Base-by-base conservation (phyloP, 805 yeast species). In the Saturnispora kantuleensis region DNA sequence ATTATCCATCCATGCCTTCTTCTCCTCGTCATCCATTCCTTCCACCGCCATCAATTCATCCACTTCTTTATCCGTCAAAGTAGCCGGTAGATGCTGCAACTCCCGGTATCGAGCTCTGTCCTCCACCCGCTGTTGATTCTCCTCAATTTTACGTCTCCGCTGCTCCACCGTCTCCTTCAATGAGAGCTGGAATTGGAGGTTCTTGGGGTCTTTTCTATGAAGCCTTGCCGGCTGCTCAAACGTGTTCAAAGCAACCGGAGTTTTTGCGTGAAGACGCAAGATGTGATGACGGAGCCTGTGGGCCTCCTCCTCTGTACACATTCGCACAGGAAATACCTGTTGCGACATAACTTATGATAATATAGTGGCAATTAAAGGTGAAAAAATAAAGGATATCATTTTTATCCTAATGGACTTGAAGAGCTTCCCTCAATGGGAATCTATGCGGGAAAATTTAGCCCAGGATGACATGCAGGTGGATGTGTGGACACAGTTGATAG, bases 191-290 rank as follows among this genome's bases (percentile, higher is more conserved):
- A 84, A 84, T 60, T 89, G 96, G 58, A 90, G 68, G 59, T 86
- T 85, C 56, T 87, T 77, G 1, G 98, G 96, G 62, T 90, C 97
- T 58, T 90, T 89, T 53, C 97, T 73, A 61, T 89, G 97, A 58
- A 90, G 67, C 54, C 96, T 69, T 15, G 89, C 81, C 0, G 98
- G 98, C 47, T 75, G 74, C 45, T 78, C 80, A 60, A 90, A 93
- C 31, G 68, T 65, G 34, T 69, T 64, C 10, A 93, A 90, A 50
- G 86, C 86, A 31, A 93, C 81, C 38, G 11, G 28, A 5, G 36
- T 7, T 21, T 33, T 38, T 9, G 46, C 26, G 28, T 43, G 46
- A 15, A 43, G 38, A 11, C 38, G 17, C 17, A 43, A 29, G 29
- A 43, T 31, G 31, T 43, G 39, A 12, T 26, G 39, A 10, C 41